phyloP scores from a whole-genome alignment of 345 rosid species.

The Brassica rapa region DNA sequence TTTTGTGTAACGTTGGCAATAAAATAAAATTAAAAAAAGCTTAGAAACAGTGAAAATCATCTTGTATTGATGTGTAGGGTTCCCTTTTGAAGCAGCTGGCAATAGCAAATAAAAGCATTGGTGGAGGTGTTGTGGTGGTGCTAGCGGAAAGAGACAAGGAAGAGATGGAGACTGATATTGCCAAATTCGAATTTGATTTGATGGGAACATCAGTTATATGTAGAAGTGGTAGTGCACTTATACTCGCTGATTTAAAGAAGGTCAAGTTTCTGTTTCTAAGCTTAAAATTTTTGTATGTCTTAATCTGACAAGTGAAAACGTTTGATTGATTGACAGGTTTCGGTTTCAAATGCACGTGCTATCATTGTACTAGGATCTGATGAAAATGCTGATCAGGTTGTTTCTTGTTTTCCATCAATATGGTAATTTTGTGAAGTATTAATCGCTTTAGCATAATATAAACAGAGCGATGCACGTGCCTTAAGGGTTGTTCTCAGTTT shows the following conservation, averaged over 20 bases:
- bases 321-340: constrained; percentile 51
- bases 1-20: background rate
- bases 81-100: constrained; percentile 93
- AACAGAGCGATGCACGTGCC: constrained; percentile 90
- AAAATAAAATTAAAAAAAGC: background rate
- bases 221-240: constrained; percentile 92
- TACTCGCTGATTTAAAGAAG: constrained; percentile 87
- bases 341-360: constrained; percentile 89
- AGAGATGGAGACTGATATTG: constrained; percentile 90
- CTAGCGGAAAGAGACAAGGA: constrained; percentile 92
- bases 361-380: constrained; percentile 83
- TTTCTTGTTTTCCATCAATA: constrained; percentile 10
- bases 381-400: constrained; percentile 95
- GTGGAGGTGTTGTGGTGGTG: constrained; percentile 87
- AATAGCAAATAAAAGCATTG: constrained; percentile 87
- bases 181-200: constrained; percentile 83
- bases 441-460: constrained; percentile 16
- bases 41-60: background rate
- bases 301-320: constrained; percentile 14
- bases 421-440: constrained; percentile 18
- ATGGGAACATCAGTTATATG: constrained; percentile 94
- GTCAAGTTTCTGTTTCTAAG: constrained; percentile 21
- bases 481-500: constrained; percentile 90
- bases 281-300: background rate
- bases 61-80: constrained; percentile 49